Base-by-base conservation (phyloP, 139 green algal species). In the Chlorella sp. region DNA sequence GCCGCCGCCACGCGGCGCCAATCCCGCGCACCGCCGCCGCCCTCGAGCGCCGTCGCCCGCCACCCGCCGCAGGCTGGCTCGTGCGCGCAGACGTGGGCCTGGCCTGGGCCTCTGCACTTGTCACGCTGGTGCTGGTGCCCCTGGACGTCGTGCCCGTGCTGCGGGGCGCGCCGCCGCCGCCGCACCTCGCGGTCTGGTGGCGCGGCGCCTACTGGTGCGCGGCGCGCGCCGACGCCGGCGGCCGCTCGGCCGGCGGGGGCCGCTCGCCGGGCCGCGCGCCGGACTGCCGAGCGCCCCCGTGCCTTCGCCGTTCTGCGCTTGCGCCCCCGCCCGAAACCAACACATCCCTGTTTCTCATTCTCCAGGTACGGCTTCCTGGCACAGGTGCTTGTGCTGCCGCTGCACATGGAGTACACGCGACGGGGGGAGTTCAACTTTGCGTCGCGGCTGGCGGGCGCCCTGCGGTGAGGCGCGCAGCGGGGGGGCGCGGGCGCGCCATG, bases 31-130 rank as follows among this genome's bases (percentile, higher is more conserved):
- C 15, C 27, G 41, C 63, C 6, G 40, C 40, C 42, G 42, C 40
- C 41, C 41, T 7, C 41, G 25, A 41, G 63, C 21, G 23, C 1
- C 41, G 7, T 6, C 41, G 7, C 2, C 1, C 25, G 17, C 8
- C 25, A 70, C 15, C 29, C 59, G 8, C 19, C 27, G 38, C 73
- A 75, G 67, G 77, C 29, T 77, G 65, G 72, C 36, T 82, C 29
- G 74, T 89, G n/a, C 76, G 77, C 36, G 53, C 89, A 31, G 77
- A 88, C 19, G 86, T 88, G 29, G 84, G 80, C 1, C 71, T 91
- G 40, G 85, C 86, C 11, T 91, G 87, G 87, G 67, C 88, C 67
- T 71, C 83, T 3, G 79, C 85, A 29, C 77, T 91, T 59, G 84
- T 69, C 9, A 81, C 76, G 23, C 56, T 91, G 12, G 45, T 91